A percentile compares a stretch with the other conserved stretches of the same genome.
Evolutionary conservation across 495 filamentous ascomycete genomes (phyloP).

Genomic region (Talaromyces proteolyticus): DNA sequence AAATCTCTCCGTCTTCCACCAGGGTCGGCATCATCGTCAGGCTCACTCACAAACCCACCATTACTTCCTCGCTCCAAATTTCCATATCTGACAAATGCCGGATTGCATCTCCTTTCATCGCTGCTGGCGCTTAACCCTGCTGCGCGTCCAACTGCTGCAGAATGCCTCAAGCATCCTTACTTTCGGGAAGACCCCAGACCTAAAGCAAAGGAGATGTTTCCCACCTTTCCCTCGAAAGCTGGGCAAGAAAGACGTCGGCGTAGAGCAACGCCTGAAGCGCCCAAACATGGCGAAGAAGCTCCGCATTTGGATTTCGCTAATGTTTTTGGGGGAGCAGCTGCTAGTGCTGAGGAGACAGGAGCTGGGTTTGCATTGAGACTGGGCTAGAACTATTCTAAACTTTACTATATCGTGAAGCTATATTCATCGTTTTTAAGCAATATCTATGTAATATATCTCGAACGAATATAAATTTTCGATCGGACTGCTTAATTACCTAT

Average conservation of each 20-base stretch:
- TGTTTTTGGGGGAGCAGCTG: conserved; percentile 62
- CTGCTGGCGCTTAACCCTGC: conserved; percentile 75
- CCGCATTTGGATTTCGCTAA: conserved; percentile 62
- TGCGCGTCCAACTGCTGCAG: conserved; percentile 59
- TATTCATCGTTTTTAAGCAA: too few species aligned
- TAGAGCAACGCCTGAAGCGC: conserved; percentile 78
- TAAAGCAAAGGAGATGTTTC: conserved; percentile 81
- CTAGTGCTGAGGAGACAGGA: conserved; percentile 68
- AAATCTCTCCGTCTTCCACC: conserved; percentile 73
- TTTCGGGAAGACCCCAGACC: conserved; percentile 86
- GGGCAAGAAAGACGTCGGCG: conserved; percentile 79
- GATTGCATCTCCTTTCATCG: conserved; percentile 58
- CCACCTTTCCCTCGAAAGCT: conserved; percentile 90
- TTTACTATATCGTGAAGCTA: not conserved
- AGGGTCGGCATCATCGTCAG: conserved; percentile 20
- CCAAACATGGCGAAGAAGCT: conserved; percentile 66
- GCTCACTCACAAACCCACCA: conserved; percentile 13
- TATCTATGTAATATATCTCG: too few species aligned
- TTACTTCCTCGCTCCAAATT: conserved; percentile 62
- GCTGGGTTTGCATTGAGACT: conserved; percentile 79
- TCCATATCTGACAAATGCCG: conserved; percentile 72
- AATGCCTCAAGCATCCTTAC: conserved; percentile 72
- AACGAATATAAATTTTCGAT: too few species aligned
- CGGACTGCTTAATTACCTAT: too few species aligned
- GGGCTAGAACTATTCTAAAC: conserved; percentile 22